phyloP scores from a whole-genome alignment of 2,329 filamentous ascomycete species.

The Colletotrichum orchidophilum region DNA sequence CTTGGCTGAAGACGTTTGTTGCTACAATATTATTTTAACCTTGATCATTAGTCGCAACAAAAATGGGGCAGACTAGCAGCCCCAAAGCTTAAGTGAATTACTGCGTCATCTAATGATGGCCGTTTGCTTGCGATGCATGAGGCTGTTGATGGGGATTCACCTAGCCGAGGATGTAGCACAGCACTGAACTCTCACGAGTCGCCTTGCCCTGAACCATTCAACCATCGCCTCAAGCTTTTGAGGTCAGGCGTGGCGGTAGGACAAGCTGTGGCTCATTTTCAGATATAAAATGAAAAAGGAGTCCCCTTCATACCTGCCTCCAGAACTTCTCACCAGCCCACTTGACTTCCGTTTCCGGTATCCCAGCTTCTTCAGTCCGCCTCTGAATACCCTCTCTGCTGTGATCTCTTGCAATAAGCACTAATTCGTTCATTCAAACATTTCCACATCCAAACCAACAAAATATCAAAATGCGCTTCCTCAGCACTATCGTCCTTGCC shows the following conservation, averaged over 20 bases:
- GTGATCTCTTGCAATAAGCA: neutral
- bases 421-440: no score
- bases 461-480: slow-evolving; percentile 8
- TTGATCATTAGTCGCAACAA: neutral
- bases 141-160: neutral
- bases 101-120: neutral
- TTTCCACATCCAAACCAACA: neutral
- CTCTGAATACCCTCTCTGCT: neutral
- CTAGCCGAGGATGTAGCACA: neutral
- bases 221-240: neutral
- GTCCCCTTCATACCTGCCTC: neutral
- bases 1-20: neutral
- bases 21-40: neutral
- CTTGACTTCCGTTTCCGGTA: neutral
- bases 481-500: neutral
- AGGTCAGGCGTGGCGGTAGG: neutral
- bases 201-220: neutral
- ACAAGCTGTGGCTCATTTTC: neutral
- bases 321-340: neutral
- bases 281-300: neutral
- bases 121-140: neutral
- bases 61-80: neutral
- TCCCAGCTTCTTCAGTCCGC: neutral
- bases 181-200: neutral
- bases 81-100: neutral